These are phyloP conservation scores for Boletus reticuloceps DNA, from an alignment of 768 basidiomycete species.

Conservation along the genomic window DNA sequence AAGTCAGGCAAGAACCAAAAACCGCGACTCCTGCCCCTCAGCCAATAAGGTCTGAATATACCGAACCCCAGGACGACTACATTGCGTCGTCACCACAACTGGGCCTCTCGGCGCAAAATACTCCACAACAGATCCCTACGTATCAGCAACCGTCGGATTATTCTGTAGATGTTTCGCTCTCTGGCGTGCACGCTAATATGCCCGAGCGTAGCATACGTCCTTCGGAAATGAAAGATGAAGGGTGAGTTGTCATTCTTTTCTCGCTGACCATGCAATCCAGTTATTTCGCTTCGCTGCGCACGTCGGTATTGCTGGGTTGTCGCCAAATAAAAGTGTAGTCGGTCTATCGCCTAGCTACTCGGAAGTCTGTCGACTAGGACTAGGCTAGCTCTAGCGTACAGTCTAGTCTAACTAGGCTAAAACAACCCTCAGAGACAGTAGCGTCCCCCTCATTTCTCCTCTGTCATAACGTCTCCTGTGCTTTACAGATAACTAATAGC, in stretches of 20 bases:
- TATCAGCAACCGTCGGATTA: slow-evolving; percentile 69
- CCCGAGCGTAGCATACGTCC: slow-evolving; percentile 71
- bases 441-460: slow-evolving; percentile 59
- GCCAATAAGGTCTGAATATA: slow-evolving; percentile 8
- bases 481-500: slow-evolving; percentile 80
- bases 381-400: slow-evolving; percentile 76
- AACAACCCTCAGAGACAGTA: slow-evolving; percentile 62
- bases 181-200: slow-evolving; percentile 39
- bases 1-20: slow-evolving; percentile 21
- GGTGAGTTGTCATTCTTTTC: slow-evolving; percentile 60
- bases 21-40: slow-evolving; percentile 9
- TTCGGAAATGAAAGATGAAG: slow-evolving; percentile 97
- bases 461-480: slow-evolving; percentile 61
- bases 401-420: slow-evolving; percentile 83
- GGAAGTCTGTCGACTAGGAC: slow-evolving; percentile 60
- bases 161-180: slow-evolving; percentile 33
- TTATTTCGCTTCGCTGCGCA: slow-evolving; percentile 11
- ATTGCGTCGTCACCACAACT: slow-evolving; percentile 7
- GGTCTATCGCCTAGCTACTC: slow-evolving; percentile 43
- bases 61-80: slow-evolving; percentile 17
- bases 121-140: slow-evolving; percentile 74
- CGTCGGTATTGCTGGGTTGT: slow-evolving; percentile 26
- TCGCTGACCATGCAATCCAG: slow-evolving; percentile 12
- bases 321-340: slow-evolving; percentile 38
- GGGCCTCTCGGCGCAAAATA: slow-evolving; percentile 37